Evolutionary conservation across 345 rosid genomes (phyloP).

Genomic region (Adansonia digitata): DNA sequence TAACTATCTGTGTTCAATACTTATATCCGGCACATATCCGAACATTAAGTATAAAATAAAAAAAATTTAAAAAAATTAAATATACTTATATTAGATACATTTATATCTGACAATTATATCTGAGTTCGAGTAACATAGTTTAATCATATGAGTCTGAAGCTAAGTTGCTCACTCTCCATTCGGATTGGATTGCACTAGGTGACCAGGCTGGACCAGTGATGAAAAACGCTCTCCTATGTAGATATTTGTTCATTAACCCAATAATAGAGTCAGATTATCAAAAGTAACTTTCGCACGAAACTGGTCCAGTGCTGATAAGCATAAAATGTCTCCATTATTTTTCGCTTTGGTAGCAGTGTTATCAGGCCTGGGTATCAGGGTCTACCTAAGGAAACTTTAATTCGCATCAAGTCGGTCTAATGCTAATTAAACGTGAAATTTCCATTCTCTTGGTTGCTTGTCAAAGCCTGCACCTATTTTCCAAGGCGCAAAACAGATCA

Average conservation of each 20-base stretch:
- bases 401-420: neutral
- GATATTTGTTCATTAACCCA: neutral
- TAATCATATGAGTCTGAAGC: neutral
- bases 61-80: no score
- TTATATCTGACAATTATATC: no score
- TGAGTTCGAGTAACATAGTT: no score
- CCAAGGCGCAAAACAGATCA: neutral
- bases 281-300: neutral
- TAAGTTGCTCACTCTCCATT: neutral
- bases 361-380: neutral
- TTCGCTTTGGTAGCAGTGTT: neutral
- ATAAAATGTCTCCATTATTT: neutral
- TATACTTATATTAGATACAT: no score
- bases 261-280: neutral
- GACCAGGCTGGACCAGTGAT: neutral
- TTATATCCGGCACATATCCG: no score
- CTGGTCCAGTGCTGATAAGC: conserved; percentile 6
- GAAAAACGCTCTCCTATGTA: neutral
- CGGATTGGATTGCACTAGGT: neutral
- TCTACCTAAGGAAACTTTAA: neutral
- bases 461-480: neutral
- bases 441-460: neutral
- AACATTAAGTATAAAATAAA: no score
- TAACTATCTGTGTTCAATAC: no score
- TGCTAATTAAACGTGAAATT: neutral